phyloP scores from a whole-genome alignment of 306 rosid genomes.

The Fragaria ananassa region DNA sequence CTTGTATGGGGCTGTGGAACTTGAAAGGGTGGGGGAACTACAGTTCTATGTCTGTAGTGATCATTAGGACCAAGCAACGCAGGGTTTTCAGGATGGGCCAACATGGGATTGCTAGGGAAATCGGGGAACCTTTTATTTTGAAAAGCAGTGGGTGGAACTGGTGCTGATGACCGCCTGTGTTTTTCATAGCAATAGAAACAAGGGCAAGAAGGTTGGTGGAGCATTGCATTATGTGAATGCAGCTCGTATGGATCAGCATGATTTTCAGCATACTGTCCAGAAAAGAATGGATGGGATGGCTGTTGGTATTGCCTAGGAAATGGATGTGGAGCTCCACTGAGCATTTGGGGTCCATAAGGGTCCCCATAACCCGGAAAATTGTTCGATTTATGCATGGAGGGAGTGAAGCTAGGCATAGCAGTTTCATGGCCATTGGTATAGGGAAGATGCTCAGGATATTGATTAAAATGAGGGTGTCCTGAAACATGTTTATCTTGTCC shows the following conservation, averaged over 20 bases:
- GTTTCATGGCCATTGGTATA: constrained; percentile 55
- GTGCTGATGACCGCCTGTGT: constrained; percentile 45
- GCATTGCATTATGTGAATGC: constrained; percentile 45
- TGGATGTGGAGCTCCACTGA: constrained; percentile 45
- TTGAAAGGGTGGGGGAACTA: constrained; percentile 40
- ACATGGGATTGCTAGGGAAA: constrained; percentile 48
- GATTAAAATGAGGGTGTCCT: constrained; percentile 53
- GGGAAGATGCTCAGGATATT: constrained; percentile 54
- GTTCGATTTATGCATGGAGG: constrained; percentile 57
- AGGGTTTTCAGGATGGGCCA: constrained; percentile 48
- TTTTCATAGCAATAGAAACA: constrained; percentile 71
- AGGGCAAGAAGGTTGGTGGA: constrained; percentile 76
- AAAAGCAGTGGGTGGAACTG: constrained; percentile 47
- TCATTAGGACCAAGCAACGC: constrained; percentile 46
- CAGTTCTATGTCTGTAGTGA: constrained; percentile 49
- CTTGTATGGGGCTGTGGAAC: constrained; percentile 53
- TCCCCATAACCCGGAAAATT: constrained; percentile 61
- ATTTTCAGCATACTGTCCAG: constrained; percentile 49
- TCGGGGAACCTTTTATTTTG: constrained; percentile 53
- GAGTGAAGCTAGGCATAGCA: constrained; percentile 40
- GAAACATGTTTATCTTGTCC: constrained; percentile 50
- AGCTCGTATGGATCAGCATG: constrained; percentile 49
- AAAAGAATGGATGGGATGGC: constrained; percentile 65
- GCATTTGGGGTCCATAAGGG: constrained; percentile 54
- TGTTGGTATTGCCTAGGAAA: constrained; percentile 48